These are phyloP conservation scores for Kluyveromyces nonfermentans DNA, from an alignment of 805 yeast genomes.

Conservation along the genomic window DNA sequence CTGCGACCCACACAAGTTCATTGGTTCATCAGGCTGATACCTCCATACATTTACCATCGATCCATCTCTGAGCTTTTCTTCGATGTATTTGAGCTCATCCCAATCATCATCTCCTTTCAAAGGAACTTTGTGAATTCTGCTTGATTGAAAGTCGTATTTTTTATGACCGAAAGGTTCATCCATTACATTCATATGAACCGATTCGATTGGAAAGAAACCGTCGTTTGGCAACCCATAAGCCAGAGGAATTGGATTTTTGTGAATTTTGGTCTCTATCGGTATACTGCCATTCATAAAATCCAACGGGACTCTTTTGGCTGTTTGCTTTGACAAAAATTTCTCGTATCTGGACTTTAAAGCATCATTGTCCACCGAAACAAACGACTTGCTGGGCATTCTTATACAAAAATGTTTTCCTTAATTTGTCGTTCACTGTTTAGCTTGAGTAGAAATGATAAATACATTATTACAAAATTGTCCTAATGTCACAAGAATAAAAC, in stretches of 20 bases:
- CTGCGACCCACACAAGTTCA: slow-evolving; percentile 28
- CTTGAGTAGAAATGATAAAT: too few species aligned
- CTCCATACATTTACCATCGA: slow-evolving; percentile 11
- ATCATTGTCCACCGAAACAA: neutral
- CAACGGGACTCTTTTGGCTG: neutral
- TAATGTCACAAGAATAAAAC: too few species aligned
- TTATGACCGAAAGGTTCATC: slow-evolving; percentile 37
- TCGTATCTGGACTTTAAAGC: neutral
- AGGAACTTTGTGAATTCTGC: neutral
- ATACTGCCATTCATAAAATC: neutral
- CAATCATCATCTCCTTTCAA: neutral
- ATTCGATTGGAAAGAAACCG: slow-evolving; percentile 49
- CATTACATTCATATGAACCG: slow-evolving; percentile 38
- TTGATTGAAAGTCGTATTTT: slow-evolving; percentile 3
- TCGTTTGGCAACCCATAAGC: slow-evolving; percentile 53
- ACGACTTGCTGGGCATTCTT: neutral
- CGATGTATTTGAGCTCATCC: slow-evolving; percentile 5
- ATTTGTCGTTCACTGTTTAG: too few species aligned
- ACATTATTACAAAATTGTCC: too few species aligned
- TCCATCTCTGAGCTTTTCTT: slow-evolving; percentile 14
- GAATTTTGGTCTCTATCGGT: slow-evolving; percentile 21
- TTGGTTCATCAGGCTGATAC: slow-evolving; percentile 11
- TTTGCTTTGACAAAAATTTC: neutral
- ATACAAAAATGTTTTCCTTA: neutral
- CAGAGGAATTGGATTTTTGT: slow-evolving; percentile 41